Evolutionary conservation across 495 filamentous ascomycete species (phyloP), one percentile per base, ranked within the genome.

Genomic region (Pyronema domesticum): DNA sequence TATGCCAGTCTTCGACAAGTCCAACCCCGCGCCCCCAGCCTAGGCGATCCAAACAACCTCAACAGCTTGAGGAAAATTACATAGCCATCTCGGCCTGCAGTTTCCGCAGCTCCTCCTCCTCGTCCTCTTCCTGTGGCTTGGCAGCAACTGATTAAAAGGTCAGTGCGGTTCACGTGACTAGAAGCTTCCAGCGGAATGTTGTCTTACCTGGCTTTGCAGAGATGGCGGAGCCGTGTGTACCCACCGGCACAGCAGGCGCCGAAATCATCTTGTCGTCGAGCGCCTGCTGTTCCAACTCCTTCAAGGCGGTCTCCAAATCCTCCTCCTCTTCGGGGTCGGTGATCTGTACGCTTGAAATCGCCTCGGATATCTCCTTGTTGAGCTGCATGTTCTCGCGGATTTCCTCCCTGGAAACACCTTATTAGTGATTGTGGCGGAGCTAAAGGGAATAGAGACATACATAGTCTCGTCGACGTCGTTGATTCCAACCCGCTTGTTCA

Each of bases 1-100:
- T 42, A 13, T 13, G 39, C 39, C 15, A 15, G 3, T 15, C 10
- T 47, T 5, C 23, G 23, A 30, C 23, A 30, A 30, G 23, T 30
- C 23, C 23, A 10, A 47, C 45, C 3, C 45, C 5, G 3, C 45
- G 45, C 45, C 11, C 14, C 3, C 17, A 47, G 45, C 11, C 17
- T 47, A 43, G 39, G 6, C 39, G 6, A 13, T 17, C 39, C 39
- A 43, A 17, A n/a, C 8, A 40, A 43, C 11, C 39, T 13, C 39
- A 43, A 17, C 15, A 43, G 45, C 10, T 47, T 10, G 15, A 47
- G 15, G 2, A 50, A 43, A 51, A 66, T 79, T 69, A 88, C 82
- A 95, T 94, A 54, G 89, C 88, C 91, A 98, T 98, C 71, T 95
- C 91, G 40, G 86, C 89, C 69, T 89, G 87, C 61, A 98, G 68